These are phyloP conservation scores for Pilobolus umbonatus DNA, from an alignment of 192 early-diverging fungal genomes.

Conservation along the genomic window DNA sequence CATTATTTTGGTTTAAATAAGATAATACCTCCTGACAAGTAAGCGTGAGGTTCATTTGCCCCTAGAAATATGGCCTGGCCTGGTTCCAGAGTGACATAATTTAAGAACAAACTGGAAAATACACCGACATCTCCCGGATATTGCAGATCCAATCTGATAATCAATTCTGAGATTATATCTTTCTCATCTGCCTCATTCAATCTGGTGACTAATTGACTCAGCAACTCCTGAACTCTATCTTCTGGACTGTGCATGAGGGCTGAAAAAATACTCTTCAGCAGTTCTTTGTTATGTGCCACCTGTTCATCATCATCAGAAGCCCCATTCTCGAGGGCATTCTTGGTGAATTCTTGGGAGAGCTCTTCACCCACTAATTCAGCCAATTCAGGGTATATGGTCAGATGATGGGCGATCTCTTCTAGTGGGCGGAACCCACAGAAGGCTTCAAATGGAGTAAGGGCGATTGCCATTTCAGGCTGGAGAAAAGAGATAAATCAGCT, in stretches of 20 bases:
- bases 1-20: not conserved
- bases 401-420: slow-evolving; percentile 61
- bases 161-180: slow-evolving; percentile 54
- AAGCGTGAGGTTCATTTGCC: slow-evolving; percentile 96
- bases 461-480: slow-evolving; percentile 97
- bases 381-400: slow-evolving; percentile 80
- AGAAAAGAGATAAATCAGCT: slow-evolving; percentile 2
- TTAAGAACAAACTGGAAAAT: slow-evolving; percentile 86
- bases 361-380: slow-evolving; percentile 56
- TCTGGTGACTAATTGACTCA: slow-evolving; percentile 54
- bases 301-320: slow-evolving; percentile 28
- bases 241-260: slow-evolving; percentile 53
- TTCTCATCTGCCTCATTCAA: slow-evolving; percentile 19
- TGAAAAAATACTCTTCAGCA: slow-evolving; percentile 51
- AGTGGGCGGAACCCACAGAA: slow-evolving; percentile 90
- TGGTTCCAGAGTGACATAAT: slow-evolving; percentile 72
- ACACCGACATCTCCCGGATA: slow-evolving; percentile 88
- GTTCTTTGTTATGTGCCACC: slow-evolving; percentile 34
- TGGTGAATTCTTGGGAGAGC: slow-evolving; percentile 39
- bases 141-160: slow-evolving; percentile 70
- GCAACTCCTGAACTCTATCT: slow-evolving; percentile 43
- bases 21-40: slow-evolving; percentile 87
- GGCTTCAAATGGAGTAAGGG: slow-evolving; percentile 91
- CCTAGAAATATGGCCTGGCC: slow-evolving; percentile 94
- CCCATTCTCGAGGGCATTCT: slow-evolving; percentile 37